Percentiles rank a stretch among this genome's conserved stretches.
Conservation (phyloP, 495 filamentous ascomycete genomes). For the Neurospora hispaniola region DNA sequence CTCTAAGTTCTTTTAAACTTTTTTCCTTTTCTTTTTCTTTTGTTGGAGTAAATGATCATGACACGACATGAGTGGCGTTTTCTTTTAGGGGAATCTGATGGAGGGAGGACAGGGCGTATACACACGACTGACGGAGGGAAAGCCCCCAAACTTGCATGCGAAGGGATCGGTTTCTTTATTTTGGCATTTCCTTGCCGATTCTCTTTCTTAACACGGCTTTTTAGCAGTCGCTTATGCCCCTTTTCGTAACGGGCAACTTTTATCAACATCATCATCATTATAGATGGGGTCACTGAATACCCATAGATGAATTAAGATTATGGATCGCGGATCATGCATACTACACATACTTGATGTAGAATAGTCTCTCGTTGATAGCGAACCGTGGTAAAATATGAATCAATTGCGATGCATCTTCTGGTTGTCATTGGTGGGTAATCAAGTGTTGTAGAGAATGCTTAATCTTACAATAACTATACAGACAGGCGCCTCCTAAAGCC, state of each 20-base stretch:
- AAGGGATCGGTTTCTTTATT: not conserved
- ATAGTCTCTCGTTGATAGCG: not conserved
- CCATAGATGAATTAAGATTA: not conserved
- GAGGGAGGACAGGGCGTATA: not conserved
- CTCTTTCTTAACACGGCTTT: not conserved
- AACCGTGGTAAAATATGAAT: no score
- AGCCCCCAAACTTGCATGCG: not conserved
- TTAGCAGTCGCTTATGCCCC: not conserved
- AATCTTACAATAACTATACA: no score
- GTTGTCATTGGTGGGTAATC: no score
- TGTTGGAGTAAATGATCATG: not conserved
- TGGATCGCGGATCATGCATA: not conserved
- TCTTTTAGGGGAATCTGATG: not conserved
- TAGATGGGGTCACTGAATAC: not conserved
- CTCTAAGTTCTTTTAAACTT: constrained; percentile 23
- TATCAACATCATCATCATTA: not conserved
- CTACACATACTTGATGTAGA: not conserved
- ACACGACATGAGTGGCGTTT: not conserved
- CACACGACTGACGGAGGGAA: not conserved
- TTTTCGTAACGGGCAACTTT: not conserved
- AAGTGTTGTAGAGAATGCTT: no score
- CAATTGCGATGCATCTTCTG: no score
- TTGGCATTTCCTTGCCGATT: not conserved
- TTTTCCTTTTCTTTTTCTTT: not conserved
- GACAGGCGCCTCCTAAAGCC: no score